Evolutionary conservation across 345 rosid species (phyloP).

Genomic region (Populus deltoides): DNA sequence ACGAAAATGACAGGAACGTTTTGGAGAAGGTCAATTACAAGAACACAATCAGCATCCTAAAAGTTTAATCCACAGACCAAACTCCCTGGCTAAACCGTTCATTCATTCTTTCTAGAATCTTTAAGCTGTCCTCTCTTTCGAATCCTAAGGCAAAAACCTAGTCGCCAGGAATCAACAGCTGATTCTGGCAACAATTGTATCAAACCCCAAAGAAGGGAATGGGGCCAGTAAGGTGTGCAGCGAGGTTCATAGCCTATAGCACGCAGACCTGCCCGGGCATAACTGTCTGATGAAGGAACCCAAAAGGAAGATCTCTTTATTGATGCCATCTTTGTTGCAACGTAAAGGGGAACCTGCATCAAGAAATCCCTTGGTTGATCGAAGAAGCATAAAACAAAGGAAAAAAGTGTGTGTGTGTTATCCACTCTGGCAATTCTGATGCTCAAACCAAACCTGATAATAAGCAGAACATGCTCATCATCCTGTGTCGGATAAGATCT

Average conservation of each 20-base stretch:
- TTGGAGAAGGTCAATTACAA: neutral
- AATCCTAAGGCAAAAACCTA: slow-evolving; percentile 46
- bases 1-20: neutral
- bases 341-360: slow-evolving; percentile 68
- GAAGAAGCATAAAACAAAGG: neutral
- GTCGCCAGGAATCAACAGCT: slow-evolving; percentile 48
- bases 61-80: neutral
- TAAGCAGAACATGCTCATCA: neutral
- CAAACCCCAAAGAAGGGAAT: slow-evolving; percentile 62
- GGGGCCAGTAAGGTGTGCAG: slow-evolving; percentile 84
- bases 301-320: slow-evolving; percentile 70
- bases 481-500: neutral
- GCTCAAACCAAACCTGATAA: neutral
- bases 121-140: slow-evolving; percentile 65
- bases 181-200: slow-evolving; percentile 46
- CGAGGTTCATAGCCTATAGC: slow-evolving; percentile 69
- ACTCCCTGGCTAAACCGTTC: slow-evolving; percentile 10
- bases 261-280: slow-evolving; percentile 59
- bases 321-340: slow-evolving; percentile 83
- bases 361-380: slow-evolving; percentile 5
- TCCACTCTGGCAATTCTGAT: neutral
- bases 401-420: neutral
- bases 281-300: slow-evolving; percentile 66
- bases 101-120: slow-evolving; percentile 65
- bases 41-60: neutral